These are phyloP conservation scores for Ramaria sp. DNA, from an alignment of 768 basidiomycete species.

Conservation along the genomic window DNA sequence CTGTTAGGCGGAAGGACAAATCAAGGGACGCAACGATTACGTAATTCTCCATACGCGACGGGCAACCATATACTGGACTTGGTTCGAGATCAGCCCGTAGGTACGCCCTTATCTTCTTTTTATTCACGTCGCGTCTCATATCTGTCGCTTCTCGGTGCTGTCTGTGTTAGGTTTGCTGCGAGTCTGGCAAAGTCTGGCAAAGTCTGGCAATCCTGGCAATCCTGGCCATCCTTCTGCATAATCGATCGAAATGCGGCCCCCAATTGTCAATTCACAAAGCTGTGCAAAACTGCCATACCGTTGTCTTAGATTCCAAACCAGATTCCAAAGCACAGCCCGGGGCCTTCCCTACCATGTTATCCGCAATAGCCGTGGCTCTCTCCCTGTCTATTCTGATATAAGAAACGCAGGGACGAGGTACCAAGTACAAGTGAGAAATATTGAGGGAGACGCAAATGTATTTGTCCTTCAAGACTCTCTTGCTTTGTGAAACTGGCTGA, in stretches of 20 bases:
- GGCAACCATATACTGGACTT: too few relatives aligned
- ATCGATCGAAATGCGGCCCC: background rate
- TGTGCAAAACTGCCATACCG: background rate
- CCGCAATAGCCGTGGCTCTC: constrained; percentile 52
- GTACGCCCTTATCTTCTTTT: too few relatives aligned
- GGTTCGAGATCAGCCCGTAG: too few relatives aligned
- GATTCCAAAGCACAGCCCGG: background rate
- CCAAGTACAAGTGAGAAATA: constrained; percentile 50
- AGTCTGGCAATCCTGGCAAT: background rate
- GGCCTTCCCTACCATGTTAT: constrained; percentile 44
- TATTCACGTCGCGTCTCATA: too few relatives aligned
- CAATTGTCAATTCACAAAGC: too few relatives aligned
- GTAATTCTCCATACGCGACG: too few relatives aligned
- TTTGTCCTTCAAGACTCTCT: background rate
- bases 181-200: background rate
- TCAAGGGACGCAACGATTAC: too few relatives aligned
- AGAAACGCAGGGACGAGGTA: constrained; percentile 54
- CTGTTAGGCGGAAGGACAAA: too few relatives aligned
- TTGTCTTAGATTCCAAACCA: background rate
- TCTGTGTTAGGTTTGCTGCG: background rate
- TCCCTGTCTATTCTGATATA: constrained; percentile 69
- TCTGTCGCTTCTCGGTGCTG: too few relatives aligned
- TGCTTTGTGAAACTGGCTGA: background rate
- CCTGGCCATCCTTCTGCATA: background rate
- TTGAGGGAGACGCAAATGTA: constrained; percentile 54